phyloP scores from a whole-genome alignment of 306 rosid species.

The Phaseolus lunatus region DNA sequence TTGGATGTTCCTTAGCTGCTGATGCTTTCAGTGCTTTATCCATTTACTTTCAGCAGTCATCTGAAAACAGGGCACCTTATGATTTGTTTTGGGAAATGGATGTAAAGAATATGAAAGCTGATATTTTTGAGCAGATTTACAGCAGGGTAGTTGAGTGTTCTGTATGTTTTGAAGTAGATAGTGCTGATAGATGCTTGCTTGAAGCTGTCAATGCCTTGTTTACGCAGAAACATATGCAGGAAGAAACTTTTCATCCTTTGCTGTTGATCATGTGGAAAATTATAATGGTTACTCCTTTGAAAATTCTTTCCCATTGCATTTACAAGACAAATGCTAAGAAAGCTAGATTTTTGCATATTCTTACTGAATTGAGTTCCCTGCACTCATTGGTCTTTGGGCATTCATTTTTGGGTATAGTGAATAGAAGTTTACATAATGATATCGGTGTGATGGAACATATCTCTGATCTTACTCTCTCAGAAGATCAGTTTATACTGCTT shows the following conservation, averaged over 20 bases:
- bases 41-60: constrained; percentile 62
- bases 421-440: constrained; percentile 49
- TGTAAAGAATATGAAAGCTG: constrained; percentile 43
- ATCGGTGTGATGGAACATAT: constrained; percentile 44
- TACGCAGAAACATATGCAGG: constrained; percentile 57
- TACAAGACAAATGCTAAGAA: constrained; percentile 54
- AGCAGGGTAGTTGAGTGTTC: constrained; percentile 54
- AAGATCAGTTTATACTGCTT: constrained; percentile 74
- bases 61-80: constrained; percentile 55
- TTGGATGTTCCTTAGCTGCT: constrained; percentile 76
- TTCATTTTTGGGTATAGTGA: constrained; percentile 57
- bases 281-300: constrained; percentile 64
- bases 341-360: constrained; percentile 73
- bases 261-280: constrained; percentile 62
- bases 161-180: constrained; percentile 55
- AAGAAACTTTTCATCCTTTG: constrained; percentile 62
- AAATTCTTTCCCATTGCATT: constrained; percentile 64
- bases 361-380: constrained; percentile 70
- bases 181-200: constrained; percentile 72
- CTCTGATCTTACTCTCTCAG: constrained; percentile 55
- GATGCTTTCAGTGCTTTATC: constrained; percentile 72
- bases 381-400: constrained; percentile 82
- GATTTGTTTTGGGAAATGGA: constrained; percentile 69
- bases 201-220: constrained; percentile 67
- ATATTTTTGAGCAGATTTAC: constrained; percentile 73